Evolutionary conservation across 768 basidiomycete species (phyloP).

Genomic region (Epithele typhae): DNA sequence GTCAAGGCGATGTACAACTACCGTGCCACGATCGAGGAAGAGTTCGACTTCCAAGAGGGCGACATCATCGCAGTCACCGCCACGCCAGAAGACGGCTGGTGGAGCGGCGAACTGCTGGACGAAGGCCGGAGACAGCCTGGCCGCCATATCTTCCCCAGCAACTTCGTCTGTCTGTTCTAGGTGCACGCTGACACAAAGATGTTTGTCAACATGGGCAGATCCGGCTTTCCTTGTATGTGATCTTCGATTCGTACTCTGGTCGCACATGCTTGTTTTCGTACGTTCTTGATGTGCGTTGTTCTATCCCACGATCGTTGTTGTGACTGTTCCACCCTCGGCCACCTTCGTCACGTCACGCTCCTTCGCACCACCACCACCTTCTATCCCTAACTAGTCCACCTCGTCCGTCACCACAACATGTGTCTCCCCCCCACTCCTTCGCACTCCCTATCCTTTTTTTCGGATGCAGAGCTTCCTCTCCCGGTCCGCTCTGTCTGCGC

Average conservation of each 20-base stretch:
- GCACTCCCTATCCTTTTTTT: background rate
- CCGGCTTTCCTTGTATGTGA: too few species aligned
- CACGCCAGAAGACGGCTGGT: slow-evolving; percentile 97
- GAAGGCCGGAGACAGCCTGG: slow-evolving; percentile 67
- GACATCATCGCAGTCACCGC: slow-evolving; percentile 95
- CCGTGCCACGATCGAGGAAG: slow-evolving; percentile 78
- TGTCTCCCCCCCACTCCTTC: background rate
- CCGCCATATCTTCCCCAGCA: slow-evolving; percentile 81
- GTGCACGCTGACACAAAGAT: background rate
- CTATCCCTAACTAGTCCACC: background rate
- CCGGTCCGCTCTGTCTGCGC: background rate
- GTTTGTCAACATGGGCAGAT: too few species aligned
- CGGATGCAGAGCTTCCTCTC: too few species aligned
- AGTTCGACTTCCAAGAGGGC: slow-evolving; percentile 93
- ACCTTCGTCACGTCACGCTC: background rate
- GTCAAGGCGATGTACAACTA: slow-evolving; percentile 93
- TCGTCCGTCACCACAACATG: too few species aligned
- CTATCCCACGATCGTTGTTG: background rate
- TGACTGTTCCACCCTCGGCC: background rate
- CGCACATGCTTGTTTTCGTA: background rate
- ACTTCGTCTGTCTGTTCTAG: slow-evolving; percentile 79
- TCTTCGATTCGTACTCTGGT: too few species aligned
- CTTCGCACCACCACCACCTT: too few species aligned
- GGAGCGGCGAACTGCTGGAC: slow-evolving; percentile 86
- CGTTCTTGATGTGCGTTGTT: too few species aligned